Evolutionary conservation across 768 basidiomycete species (phyloP), one percentile per base, ranked within the genome.

Genomic region (Suillus hirtellus): DNA sequence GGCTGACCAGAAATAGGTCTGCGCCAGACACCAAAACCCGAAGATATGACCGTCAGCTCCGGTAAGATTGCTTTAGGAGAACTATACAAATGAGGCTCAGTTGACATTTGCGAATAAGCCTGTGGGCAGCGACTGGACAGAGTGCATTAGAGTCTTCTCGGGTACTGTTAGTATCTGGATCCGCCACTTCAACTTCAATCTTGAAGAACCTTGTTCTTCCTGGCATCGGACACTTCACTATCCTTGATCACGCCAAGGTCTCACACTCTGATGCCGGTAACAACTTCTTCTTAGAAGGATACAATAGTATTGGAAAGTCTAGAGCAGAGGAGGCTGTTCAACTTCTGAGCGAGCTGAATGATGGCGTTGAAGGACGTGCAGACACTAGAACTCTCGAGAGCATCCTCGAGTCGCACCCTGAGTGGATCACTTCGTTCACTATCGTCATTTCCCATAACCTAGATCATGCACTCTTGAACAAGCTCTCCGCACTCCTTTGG

Each of bases 191-290:
- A 2, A 93, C 95, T 38, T 89, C 93, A 55, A 86, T 93, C 67
- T 83, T 99, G 62, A 99, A 99, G 83, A 99, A 99, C 72, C 89
- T 99, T 65, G 95, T 99, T 44, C 86, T 99, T 9, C 97, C 97
- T 2, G 96, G 96, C 9, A 87, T 98, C 67, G 94, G 96, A n/a
- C 87, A 92, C 71, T 99, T 97, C 74, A 96, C 96, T 55, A 86
- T 99, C 73, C 85, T 97, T 64, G 95, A 96, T 71, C 77, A 84
- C 27, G 72, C 76, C 2, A 61, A 73, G 44, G 89, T 89, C 35
- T 81, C 87, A 0, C 81, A 86, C 1, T 84, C 87, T 62, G 96
- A 99, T 69, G 88, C 94, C 0, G 95, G 95, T 0, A 93, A 95
- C 81, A 99, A 99, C 79, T 99, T 99, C 80, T 99, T 99, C 78